Evolutionary conservation across 106 monocot genomes (phyloP).

Genomic region (Platanthera guangdongensis): DNA sequence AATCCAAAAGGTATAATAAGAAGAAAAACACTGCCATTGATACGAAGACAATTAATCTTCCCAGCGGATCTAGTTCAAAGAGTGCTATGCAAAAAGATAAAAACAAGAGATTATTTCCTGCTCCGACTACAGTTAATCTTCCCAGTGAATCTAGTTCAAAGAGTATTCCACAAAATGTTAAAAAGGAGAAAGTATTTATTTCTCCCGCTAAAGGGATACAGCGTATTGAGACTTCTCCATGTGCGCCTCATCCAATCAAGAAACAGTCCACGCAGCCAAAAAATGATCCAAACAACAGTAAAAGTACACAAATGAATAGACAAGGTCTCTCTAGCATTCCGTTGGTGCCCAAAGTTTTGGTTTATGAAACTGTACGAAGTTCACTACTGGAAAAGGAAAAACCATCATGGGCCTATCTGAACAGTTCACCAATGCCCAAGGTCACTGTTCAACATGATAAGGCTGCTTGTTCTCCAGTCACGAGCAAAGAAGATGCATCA

Average conservation of each 20-base stretch:
- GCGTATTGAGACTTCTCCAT: constrained; percentile 11
- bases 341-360: constrained; percentile 7
- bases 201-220: constrained; percentile 6
- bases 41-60: constrained; percentile 12
- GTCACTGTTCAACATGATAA: constrained; percentile 8
- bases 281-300: constrained; percentile 12
- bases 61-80: constrained; percentile 16
- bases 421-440: constrained; percentile 18
- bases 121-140: constrained; percentile 1
- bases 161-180: constrained; percentile 13
- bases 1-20: constrained; percentile 19
- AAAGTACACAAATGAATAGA: constrained; percentile 15
- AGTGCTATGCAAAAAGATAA: constrained; percentile 20
- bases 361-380: constrained; percentile 12
- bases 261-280: constrained; percentile 6
- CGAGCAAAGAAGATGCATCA: constrained; percentile 3
- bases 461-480: constrained; percentile 8
- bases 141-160: constrained; percentile 14
- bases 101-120: constrained; percentile 1
- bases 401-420: constrained; percentile 10
- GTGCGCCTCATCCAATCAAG: constrained; percentile 11
- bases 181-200: constrained; percentile 6
- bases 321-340: constrained; percentile 10
- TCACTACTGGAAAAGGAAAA: constrained; percentile 12
- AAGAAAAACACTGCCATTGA: constrained; percentile 19